phyloP scores from a whole-genome alignment of 176 grass and related monocot genomes.

The Metroxylon sagu region DNA sequence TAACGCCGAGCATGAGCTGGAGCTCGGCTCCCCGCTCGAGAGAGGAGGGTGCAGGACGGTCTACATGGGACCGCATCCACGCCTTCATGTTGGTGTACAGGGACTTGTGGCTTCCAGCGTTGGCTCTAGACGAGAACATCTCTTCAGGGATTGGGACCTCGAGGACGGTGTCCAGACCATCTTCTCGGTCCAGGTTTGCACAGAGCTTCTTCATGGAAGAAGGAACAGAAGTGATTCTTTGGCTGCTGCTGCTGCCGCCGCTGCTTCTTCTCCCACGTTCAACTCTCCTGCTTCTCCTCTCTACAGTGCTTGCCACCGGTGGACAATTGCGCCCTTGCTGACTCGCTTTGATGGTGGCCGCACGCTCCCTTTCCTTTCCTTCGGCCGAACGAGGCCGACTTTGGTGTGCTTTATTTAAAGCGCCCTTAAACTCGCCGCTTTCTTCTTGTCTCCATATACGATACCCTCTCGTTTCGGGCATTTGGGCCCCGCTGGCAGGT shows the following conservation, averaged over 20 bases:
- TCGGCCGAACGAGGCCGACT: background rate
- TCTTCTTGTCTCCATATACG: no score
- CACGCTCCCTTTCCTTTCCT: slow-evolving; percentile 31
- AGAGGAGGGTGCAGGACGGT: slow-evolving; percentile 36
- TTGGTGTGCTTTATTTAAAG: no score
- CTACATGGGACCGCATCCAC: slow-evolving; percentile 66
- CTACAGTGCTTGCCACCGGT: slow-evolving; percentile 28
- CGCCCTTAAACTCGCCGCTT: no score
- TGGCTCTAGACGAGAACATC: slow-evolving; percentile 54
- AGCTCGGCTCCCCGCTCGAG: slow-evolving; percentile 68
- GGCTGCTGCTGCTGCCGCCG: background rate
- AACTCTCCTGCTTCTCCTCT: background rate
- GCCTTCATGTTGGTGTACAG: slow-evolving; percentile 70
- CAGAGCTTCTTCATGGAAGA: slow-evolving; percentile 76
- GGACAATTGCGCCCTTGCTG: slow-evolving; percentile 30
- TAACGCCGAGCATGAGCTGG: slow-evolving; percentile 96
- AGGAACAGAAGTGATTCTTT: background rate
- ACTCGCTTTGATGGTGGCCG: slow-evolving; percentile 40
- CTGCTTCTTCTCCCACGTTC: background rate
- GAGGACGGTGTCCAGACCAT: slow-evolving; percentile 92
- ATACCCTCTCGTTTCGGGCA: no score
- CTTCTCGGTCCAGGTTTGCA: slow-evolving; percentile 87
- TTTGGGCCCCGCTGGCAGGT: no score
- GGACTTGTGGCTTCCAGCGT: slow-evolving; percentile 25
- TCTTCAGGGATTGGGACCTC: slow-evolving; percentile 97